A percentile compares a stretch with the other conserved stretches of the same genome.
These are phyloP conservation scores for Scleroderma bovista DNA, from an alignment of 768 basidiomycete genomes.

Conservation along the genomic window DNA sequence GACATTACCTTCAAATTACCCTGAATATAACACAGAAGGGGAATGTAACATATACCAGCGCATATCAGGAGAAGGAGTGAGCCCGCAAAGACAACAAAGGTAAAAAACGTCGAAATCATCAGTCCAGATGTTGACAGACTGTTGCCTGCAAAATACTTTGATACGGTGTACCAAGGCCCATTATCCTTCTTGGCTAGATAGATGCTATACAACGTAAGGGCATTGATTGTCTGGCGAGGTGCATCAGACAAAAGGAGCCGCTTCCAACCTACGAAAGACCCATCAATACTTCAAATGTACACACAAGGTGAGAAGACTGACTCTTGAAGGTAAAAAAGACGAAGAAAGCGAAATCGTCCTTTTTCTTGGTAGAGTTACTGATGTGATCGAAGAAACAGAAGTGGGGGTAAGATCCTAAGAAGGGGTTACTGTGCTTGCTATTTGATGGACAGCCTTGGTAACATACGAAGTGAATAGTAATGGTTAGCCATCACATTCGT, in stretches of 20 bases:
- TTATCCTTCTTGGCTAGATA: slow-evolving; percentile 52
- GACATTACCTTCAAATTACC: slow-evolving; percentile 85
- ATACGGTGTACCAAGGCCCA: slow-evolving; percentile 59
- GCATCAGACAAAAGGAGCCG: slow-evolving; percentile 88
- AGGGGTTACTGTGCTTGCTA: not conserved
- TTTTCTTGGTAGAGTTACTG: slow-evolving; percentile 89
- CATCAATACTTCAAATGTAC: not conserved
- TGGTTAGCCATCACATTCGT: slow-evolving; percentile 97
- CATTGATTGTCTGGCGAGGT: slow-evolving; percentile 96
- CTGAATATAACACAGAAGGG: slow-evolving; percentile 91
- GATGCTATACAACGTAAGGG: slow-evolving; percentile 92
- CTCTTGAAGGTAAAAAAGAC: slow-evolving; percentile 99
- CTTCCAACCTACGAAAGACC: slow-evolving; percentile 62
- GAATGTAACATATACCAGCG: slow-evolving; percentile 86
- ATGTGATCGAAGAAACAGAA: slow-evolving; percentile 99
- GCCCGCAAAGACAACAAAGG: slow-evolving; percentile 80
- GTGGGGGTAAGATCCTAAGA: slow-evolving; percentile 85
- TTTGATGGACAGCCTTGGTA: not conserved
- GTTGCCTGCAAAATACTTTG: slow-evolving; percentile 78
- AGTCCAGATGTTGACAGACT: slow-evolving; percentile 75
- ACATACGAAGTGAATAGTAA: slow-evolving; percentile 91
- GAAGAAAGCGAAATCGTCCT: slow-evolving; percentile 98
- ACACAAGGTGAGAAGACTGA: slow-evolving; percentile 31
- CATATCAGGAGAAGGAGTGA: slow-evolving; percentile 76
- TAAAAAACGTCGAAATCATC: slow-evolving; percentile 86